Evolutionary conservation across 306 rosid species (phyloP), one percentile per base, ranked within the genome.

Genomic region (Trichosanthes truncata): DNA sequence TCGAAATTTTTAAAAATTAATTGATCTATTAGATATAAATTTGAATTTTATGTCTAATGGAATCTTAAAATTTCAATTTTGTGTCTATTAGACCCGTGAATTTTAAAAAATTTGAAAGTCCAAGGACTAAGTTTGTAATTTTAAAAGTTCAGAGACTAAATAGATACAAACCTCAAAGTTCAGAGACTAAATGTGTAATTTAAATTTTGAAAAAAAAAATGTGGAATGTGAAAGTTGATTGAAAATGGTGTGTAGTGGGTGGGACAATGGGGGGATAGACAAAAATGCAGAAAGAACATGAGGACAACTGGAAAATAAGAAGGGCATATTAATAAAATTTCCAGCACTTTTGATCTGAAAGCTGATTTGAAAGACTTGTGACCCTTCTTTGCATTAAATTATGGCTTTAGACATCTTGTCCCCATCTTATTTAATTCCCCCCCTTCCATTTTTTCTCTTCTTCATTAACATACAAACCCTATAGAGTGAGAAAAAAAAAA

Each of bases 271-370:
- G 21, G 5, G 21, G 56, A 71, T 11, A 6, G 76, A 71, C 76
- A 69, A 45, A 65, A 71, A 71, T 71, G 56, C 23, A 71, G 77
- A 45, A 71, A 71, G 77, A 71, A 71, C 57, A 71, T 72, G 77
- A 73, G 26, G 60, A 73, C 77, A 73, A 73, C 77, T 73, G 77
- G 77, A 73, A 73, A 73, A 46, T 41, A 69, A 25, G 29, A 45
- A 73, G 51, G 31, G 60, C 25, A 73, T 73, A 14, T 46, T 26
- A 46, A 72, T 46, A 72, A 73, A 46, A 73, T 26, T 72, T 72
- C 76, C 76, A 71, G 38, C 55, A 71, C 76, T 71, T 71, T 71
- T 43, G 76, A 71, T 71, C 56, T 71, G 76, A 72, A 72, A 72
- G 40, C 20, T 72, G 77, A 72, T 72, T 73, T 73, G 77, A 73